phyloP scores from a whole-genome alignment of 352 stramenopile species.

The Globisporangium cylindrosporum region DNA sequence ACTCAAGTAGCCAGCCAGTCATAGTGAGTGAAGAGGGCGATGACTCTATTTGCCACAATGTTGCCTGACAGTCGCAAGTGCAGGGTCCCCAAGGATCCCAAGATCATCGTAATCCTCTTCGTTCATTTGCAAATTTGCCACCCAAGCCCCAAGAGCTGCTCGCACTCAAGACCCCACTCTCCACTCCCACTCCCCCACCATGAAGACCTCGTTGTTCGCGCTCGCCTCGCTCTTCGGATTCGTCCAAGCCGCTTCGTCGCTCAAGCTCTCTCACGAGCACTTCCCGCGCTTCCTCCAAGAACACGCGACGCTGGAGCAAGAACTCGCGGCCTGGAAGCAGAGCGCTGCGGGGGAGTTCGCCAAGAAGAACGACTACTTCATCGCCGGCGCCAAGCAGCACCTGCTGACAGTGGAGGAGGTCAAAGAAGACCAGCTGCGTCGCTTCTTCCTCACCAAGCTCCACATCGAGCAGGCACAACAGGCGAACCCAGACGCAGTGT shows the following conservation, averaged over 20 bases:
- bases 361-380: constrained; percentile 44
- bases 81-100: neutral
- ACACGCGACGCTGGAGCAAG: constrained; percentile 31
- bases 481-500: constrained; percentile 54
- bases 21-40: neutral
- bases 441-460: constrained; percentile 65
- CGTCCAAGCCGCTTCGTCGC: constrained; percentile 15
- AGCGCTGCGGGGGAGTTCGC: constrained; percentile 45
- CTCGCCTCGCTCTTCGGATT: constrained; percentile 23
- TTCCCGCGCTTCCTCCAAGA: constrained; percentile 49
- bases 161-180: constrained; percentile 12
- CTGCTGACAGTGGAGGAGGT: constrained; percentile 13
- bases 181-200: constrained; percentile 17
- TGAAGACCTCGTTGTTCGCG: constrained; percentile 32
- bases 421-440: constrained; percentile 45
- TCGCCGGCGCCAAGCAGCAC: constrained; percentile 8
- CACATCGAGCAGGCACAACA: constrained; percentile 44
- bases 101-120: neutral
- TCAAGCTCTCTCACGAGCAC: constrained; percentile 27
- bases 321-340: constrained; percentile 50
- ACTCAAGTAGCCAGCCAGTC: neutral
- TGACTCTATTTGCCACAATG: neutral
- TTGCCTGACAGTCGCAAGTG: neutral
- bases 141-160: neutral
- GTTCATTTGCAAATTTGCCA: constrained; percentile 39